A percentile compares a stretch with the other conserved stretches of the same genome.
phyloP scores from a whole-genome alignment of 306 rosid genomes.

The Gillenia trifoliata region DNA sequence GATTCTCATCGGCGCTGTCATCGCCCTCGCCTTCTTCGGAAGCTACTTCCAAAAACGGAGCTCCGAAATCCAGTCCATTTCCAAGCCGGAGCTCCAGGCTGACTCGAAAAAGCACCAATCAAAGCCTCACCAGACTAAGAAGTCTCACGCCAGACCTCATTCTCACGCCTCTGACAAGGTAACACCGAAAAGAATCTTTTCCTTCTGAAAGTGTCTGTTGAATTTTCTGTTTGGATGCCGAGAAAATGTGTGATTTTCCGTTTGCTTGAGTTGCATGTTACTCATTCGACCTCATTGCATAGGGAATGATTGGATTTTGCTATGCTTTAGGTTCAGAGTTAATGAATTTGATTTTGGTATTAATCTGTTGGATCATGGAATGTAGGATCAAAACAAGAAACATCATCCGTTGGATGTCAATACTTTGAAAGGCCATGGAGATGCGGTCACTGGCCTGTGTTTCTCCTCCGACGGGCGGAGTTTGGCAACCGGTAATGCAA shows the following conservation, averaged over 20 bases:
- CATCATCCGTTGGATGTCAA: constrained; percentile 97
- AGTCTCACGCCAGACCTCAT: constrained; percentile 57
- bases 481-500: constrained; percentile 69
- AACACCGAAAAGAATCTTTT: not conserved
- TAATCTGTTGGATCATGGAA: constrained; percentile 21
- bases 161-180: constrained; percentile 79
- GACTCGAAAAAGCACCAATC: constrained; percentile 42
- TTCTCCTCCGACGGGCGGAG: constrained; percentile 71
- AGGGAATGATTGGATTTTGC: not conserved
- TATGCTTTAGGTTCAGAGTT: not conserved
- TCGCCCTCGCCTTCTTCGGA: constrained; percentile 58
- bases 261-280: constrained; percentile 4
- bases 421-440: constrained; percentile 96
- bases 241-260: not conserved
- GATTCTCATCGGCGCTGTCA: constrained; percentile 60
- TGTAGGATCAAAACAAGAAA: constrained; percentile 80
- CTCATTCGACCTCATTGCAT: not conserved
- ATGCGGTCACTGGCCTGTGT: constrained; percentile 71
- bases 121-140: constrained; percentile 53
- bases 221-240: constrained; percentile 13
- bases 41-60: constrained; percentile 61
- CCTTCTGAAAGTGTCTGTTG: not conserved
- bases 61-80: constrained; percentile 70
- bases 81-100: constrained; percentile 46
- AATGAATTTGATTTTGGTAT: not conserved